Conservation (phyloP, 441 rosid genomes). For the Populus hybrid region DNA sequence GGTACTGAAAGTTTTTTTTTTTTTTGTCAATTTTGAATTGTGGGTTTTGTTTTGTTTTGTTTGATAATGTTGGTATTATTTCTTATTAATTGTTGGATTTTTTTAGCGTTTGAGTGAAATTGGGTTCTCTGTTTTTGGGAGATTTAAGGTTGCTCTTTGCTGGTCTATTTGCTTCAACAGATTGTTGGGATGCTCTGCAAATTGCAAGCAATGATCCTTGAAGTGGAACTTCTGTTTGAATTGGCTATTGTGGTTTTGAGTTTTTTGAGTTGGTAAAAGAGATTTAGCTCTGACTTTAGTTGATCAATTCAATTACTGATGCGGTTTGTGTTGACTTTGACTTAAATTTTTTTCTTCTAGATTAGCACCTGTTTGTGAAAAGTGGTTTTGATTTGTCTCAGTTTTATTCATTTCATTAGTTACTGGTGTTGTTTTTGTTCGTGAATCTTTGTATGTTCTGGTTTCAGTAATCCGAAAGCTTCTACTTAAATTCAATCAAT, state of each 20-base stretch:
- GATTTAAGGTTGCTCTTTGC: neutral
- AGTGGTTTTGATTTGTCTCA: neutral
- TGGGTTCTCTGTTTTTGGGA: neutral
- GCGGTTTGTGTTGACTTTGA: neutral
- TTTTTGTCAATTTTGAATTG: too few relatives aligned
- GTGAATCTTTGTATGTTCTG: neutral
- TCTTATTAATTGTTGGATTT: too few relatives aligned
- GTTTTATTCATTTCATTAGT: neutral
- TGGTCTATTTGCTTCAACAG: neutral
- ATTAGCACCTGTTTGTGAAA: neutral
- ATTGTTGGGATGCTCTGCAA: neutral
- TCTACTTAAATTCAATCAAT: neutral
- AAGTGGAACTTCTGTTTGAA: neutral
- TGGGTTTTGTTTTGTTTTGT: too few relatives aligned
- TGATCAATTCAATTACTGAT: neutral
- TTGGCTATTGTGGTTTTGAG: neutral
- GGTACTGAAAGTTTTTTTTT: conserved; percentile 12
- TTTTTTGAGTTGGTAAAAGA: neutral
- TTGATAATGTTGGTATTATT: too few relatives aligned
- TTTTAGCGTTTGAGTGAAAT: neutral
- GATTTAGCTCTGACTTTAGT: conserved; percentile 3
- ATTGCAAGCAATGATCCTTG: neutral
- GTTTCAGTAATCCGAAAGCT: neutral
- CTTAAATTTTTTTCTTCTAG: neutral
- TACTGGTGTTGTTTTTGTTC: neutral